Conservation (phyloP, 2,329 filamentous ascomycete species). For the Volutella citrinella region DNA sequence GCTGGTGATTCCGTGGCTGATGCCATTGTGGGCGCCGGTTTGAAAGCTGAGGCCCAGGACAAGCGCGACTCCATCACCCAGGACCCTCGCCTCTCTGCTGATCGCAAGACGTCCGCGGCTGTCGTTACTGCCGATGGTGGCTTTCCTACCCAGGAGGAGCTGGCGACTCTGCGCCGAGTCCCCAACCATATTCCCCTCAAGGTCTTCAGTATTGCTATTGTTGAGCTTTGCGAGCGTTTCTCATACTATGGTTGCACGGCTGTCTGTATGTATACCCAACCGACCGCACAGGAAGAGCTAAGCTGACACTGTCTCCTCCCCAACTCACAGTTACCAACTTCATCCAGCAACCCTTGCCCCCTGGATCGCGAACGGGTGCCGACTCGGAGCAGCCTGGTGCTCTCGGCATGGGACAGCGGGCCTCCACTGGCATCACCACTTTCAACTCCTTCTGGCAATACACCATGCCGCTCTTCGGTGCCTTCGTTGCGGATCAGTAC, state of each 20-base stretch:
- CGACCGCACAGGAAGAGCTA: not conserved
- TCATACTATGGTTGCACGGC: conserved; percentile 68
- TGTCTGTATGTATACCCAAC: conserved; percentile 50
- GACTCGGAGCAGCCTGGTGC: conserved; percentile 46
- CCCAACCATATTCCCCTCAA: conserved; percentile 56
- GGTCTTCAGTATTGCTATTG: conserved; percentile 61
- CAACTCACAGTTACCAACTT: conserved; percentile 53
- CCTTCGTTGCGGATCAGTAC: conserved; percentile 51
- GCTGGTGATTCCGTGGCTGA: conserved; percentile 33
- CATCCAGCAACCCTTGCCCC: conserved; percentile 56
- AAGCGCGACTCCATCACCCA: conserved; percentile 24
- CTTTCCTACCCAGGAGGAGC: conserved; percentile 34
- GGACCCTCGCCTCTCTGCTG: conserved; percentile 5
- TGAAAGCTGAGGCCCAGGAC: conserved; percentile 28
- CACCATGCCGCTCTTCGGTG: conserved; percentile 55
- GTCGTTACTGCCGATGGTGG: conserved; percentile 7
- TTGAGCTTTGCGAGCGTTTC: conserved; percentile 70
- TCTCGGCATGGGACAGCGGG: conserved; percentile 55
- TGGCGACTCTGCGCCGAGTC: conserved; percentile 50
- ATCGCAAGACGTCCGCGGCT: not conserved
- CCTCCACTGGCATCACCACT: conserved; percentile 41
- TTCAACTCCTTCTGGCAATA: conserved; percentile 61
- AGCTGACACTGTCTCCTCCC: conserved; percentile 2
- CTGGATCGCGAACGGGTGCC: conserved; percentile 53
- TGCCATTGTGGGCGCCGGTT: conserved; percentile 28